A percentile compares a stretch with the other conserved stretches of the same genome.
Conservation (phyloP, 2,329 filamentous ascomycete genomes). For the Aspergillus niger region DNA sequence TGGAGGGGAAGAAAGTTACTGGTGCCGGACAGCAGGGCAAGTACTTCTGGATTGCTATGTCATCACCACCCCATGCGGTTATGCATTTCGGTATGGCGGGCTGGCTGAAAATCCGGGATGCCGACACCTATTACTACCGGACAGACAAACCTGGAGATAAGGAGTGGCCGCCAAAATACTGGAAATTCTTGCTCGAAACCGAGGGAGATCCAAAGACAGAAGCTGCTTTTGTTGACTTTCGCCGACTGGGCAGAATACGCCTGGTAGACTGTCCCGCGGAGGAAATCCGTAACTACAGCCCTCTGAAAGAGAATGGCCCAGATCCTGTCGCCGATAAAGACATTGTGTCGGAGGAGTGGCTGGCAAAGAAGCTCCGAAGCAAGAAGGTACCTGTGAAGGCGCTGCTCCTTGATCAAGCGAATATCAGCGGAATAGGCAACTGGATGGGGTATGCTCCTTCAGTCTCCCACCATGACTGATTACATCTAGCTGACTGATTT, state of each 20-base stretch:
- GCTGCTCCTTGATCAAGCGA: slow-evolving; percentile 80
- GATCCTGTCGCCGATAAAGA: slow-evolving; percentile 86
- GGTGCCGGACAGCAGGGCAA: slow-evolving; percentile 86
- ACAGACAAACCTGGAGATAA: slow-evolving; percentile 59
- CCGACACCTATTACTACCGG: slow-evolving; percentile 79
- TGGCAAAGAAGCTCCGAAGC: slow-evolving; percentile 68
- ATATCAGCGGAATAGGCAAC: slow-evolving; percentile 91
- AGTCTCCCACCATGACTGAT: background rate
- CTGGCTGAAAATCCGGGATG: slow-evolving; percentile 85
- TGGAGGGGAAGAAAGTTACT: slow-evolving; percentile 72
- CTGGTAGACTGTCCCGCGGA: slow-evolving; percentile 78
- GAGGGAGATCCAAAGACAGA: slow-evolving; percentile 62
- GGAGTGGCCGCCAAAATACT: slow-evolving; percentile 84
- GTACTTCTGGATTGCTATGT: slow-evolving; percentile 91
- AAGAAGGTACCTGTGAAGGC: slow-evolving; percentile 89
- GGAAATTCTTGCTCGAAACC: slow-evolving; percentile 79
- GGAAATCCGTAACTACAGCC: slow-evolving; percentile 73
- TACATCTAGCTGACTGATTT: slow-evolving; percentile 9
- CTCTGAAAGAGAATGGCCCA: slow-evolving; percentile 87
- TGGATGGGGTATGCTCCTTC: slow-evolving; percentile 72
- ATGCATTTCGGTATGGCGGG: slow-evolving; percentile 82
- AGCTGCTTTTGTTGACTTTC: slow-evolving; percentile 79
- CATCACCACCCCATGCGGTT: slow-evolving; percentile 76
- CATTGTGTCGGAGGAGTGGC: slow-evolving; percentile 73
- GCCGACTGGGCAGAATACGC: slow-evolving; percentile 76